Evolutionary conservation across 2,329 filamentous ascomycete genomes (phyloP).

Genomic region (Penicillium sp.): DNA sequence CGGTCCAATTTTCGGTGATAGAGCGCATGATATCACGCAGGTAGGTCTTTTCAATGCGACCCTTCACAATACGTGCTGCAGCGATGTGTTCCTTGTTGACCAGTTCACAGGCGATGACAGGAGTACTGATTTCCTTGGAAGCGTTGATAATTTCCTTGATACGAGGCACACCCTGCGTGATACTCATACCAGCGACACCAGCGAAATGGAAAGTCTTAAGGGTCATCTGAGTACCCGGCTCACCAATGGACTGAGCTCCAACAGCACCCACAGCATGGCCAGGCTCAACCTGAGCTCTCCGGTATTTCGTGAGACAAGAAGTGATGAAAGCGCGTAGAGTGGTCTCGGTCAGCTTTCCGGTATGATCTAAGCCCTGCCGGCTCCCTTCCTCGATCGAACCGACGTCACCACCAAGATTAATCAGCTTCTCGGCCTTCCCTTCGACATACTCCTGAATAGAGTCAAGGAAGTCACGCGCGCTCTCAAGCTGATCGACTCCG

Average conservation of each 20-base stretch:
- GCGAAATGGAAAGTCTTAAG: slow-evolving; percentile 99
- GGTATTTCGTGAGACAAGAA: slow-evolving; percentile 84
- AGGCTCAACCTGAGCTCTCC: slow-evolving; percentile 86
- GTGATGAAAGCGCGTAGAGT: slow-evolving; percentile 76
- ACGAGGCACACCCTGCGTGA: slow-evolving; percentile 97
- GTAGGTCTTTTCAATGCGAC: slow-evolving; percentile 91
- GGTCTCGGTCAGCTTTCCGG: slow-evolving; percentile 76
- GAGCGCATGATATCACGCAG: slow-evolving; percentile 76
- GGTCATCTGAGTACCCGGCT: slow-evolving; percentile 98
- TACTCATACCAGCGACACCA: slow-evolving; percentile 98
- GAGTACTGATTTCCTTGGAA: slow-evolving; percentile 88
- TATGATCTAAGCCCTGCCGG: slow-evolving; percentile 58
- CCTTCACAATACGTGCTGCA: slow-evolving; percentile 87
- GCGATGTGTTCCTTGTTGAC: slow-evolving; percentile 72
- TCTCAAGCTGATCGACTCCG: slow-evolving; percentile 74
- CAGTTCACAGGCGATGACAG: slow-evolving; percentile 84
- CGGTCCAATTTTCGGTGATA: slow-evolving; percentile 87
- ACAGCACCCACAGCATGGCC: slow-evolving; percentile 95
- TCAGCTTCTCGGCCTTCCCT: slow-evolving; percentile 62
- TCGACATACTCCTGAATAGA: slow-evolving; percentile 73
- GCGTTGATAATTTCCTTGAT: slow-evolving; percentile 99
- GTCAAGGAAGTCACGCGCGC: slow-evolving; percentile 76
- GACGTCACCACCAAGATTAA: slow-evolving; percentile 34
- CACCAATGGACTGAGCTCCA: slow-evolving; percentile 95
- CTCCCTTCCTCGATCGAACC: slow-evolving; percentile 31